Base-by-base conservation (phyloP, 805 yeast species). In the Cyberlindnera mrakii region DNA sequence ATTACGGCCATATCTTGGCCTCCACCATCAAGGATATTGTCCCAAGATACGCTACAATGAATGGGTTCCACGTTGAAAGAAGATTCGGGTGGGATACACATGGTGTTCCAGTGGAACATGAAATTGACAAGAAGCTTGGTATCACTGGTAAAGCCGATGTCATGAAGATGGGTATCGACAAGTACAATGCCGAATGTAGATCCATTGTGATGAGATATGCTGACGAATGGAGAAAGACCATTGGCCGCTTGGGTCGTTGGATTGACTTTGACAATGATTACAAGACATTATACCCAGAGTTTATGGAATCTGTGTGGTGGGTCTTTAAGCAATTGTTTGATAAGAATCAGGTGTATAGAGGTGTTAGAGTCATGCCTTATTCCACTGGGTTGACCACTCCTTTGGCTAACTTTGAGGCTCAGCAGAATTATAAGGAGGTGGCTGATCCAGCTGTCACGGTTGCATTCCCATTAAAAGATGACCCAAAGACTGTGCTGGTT, bases 221-320 rank as follows among this genome's bases (percentile, higher is more conserved):
- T 19, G 81, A 71, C 33, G 96, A 90, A 58, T 93, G 99, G 99
- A 79, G 95, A 62, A 74, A 75, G 50, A 90, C 95, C 55, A 86
- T 93, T 57, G 91, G 89, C 42, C 85, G 98, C 68, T 68, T 93
- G 53, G 99, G 99, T 51, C 85, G 99, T 68, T 93, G 99, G 99
- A 90, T 93, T 62, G 99, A 93, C 68, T 91, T 93, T 70, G 99
- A 93, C 64, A 88, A 93, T 64, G 99, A 93, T 70, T 90, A 90
- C 75, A 91, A 91, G 72, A 93, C 99, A 25, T 75, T 93, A 67
- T 89, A 95, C 65, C 96, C 97, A 37, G 73, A 82, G 44, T 93
- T 88, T 57, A 93, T 93, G 99, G 99, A 93, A 71, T 86, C 96
- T 37, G 93, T 82, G 39, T 93, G 99, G 99, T 93, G 99, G 99